A percentile compares a stretch with the other conserved stretches of the same genome.
These are phyloP conservation scores for Moesziomyces sp. DNA, from an alignment of 1,284 basidiomycete species.

Conservation along the genomic window DNA sequence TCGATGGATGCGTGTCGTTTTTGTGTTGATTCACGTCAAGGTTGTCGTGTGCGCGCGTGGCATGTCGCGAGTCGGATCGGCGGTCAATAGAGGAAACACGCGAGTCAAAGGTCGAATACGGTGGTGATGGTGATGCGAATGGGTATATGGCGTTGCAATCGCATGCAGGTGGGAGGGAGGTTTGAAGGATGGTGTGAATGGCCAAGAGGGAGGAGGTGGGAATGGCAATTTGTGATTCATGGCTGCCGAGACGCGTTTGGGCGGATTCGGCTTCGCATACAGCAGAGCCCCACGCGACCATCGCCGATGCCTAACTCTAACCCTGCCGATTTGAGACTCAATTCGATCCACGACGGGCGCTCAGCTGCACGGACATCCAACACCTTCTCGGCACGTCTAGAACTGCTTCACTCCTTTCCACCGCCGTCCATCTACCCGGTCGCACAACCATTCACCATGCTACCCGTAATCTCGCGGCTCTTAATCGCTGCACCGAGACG, in stretches of 20 bases:
- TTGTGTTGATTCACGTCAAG: not conserved
- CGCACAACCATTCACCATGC: not conserved
- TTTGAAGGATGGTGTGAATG: not conserved
- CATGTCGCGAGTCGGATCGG: not conserved
- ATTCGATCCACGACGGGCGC: no score
- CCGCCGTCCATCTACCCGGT: not conserved
- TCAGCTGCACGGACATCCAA: not conserved
- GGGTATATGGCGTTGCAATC: no score
- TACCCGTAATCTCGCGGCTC: not conserved
- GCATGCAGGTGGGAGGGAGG: no score
- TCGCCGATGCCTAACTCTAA: not conserved
- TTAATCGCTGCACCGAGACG: not conserved
- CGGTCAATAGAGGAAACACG: no score
- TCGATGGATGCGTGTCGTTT: constrained; percentile 5
- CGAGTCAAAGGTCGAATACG: no score
- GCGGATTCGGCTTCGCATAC: not conserved
- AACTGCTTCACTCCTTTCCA: not conserved
- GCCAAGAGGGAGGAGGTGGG: not conserved
- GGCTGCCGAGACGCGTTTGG: not conserved
- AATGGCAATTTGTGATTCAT: not conserved
- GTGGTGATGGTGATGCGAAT: no score
- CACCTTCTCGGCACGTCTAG: not conserved
- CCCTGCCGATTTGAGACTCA: no score
- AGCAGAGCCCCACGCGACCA: not conserved
- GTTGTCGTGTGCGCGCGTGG: not conserved